phyloP scores from a whole-genome alignment of 257 asterid species.

The Solanum arcanum region DNA sequence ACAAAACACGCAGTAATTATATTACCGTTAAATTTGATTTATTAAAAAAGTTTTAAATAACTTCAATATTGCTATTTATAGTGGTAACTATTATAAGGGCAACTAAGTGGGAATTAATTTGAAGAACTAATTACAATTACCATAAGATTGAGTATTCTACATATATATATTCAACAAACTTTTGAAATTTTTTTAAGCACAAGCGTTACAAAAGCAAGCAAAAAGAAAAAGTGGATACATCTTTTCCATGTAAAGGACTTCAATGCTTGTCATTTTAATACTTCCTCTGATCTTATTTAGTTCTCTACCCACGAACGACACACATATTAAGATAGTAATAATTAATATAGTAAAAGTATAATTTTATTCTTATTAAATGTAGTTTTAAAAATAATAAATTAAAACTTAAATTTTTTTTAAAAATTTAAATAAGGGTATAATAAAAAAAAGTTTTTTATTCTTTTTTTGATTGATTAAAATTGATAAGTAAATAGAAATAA shows the following conservation, averaged over 20 bases:
- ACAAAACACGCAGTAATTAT: background rate
- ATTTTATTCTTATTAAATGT: no score
- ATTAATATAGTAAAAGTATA: no score
- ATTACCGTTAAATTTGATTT: background rate
- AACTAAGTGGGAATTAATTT: background rate
- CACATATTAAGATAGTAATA: no score
- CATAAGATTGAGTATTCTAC: slow-evolving; percentile 2
- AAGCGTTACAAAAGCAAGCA: background rate
- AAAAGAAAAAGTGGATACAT: slow-evolving; percentile 24
- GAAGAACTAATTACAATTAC: slow-evolving; percentile 3
- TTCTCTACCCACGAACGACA: accelerated
- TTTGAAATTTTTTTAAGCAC: slow-evolving; percentile 7
- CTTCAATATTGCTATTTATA: background rate
- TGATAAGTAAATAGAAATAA: no score
- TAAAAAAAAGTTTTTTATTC: no score
- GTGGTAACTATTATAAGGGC: background rate
- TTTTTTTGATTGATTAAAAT: no score
- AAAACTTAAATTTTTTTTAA: accelerated
- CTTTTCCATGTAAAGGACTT: slow-evolving; percentile 44
- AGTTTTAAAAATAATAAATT: no score
- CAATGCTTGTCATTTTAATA: slow-evolving; percentile 17
- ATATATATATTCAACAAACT: background rate
- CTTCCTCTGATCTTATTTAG: no score
- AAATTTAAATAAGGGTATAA: no score
- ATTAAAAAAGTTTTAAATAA: background rate